phyloP scores from a whole-genome alignment of 805 yeast genomes.

The Ogataea henricii region DNA sequence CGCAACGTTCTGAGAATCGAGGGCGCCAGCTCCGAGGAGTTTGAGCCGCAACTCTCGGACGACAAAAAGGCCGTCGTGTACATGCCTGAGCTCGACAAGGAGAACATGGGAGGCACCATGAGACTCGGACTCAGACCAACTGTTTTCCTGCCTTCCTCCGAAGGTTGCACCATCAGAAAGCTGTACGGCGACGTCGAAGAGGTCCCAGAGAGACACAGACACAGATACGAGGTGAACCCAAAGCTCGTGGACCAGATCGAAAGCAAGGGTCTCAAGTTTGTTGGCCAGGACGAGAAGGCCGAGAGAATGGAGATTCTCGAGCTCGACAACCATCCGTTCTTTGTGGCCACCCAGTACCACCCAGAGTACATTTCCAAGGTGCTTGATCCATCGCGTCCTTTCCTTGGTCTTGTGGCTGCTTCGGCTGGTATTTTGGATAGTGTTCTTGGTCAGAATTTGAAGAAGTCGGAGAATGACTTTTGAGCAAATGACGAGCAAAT shows the following conservation, averaged over 20 bases:
- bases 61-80: conserved; percentile 79
- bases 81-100: conserved; percentile 98
- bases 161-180: conserved; percentile 63
- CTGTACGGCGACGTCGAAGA: conserved; percentile 71
- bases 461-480: conserved; percentile 35
- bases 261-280: conserved; percentile 76
- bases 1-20: conserved; percentile 73
- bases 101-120: conserved; percentile 98
- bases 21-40: conserved; percentile 80
- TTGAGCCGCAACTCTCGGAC: conserved; percentile 62
- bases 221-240: conserved; percentile 97
- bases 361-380: conserved; percentile 98
- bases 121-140: conserved; percentile 95
- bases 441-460: conserved; percentile 48
- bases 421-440: conserved; percentile 79
- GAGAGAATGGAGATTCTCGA: conserved; percentile 95
- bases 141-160: conserved; percentile 66
- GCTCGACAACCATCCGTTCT: conserved; percentile 83
- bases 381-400: conserved; percentile 93
- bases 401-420: conserved; percentile 95
- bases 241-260: conserved; percentile 71
- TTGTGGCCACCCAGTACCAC: conserved; percentile 95
- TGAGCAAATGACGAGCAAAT: conserved; percentile 13
- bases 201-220: conserved; percentile 95
- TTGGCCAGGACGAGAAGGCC: conserved; percentile 89